These are phyloP conservation scores for Euphorbia pulcherrima DNA, from an alignment of 345 rosid species.

Conservation along the genomic window DNA sequence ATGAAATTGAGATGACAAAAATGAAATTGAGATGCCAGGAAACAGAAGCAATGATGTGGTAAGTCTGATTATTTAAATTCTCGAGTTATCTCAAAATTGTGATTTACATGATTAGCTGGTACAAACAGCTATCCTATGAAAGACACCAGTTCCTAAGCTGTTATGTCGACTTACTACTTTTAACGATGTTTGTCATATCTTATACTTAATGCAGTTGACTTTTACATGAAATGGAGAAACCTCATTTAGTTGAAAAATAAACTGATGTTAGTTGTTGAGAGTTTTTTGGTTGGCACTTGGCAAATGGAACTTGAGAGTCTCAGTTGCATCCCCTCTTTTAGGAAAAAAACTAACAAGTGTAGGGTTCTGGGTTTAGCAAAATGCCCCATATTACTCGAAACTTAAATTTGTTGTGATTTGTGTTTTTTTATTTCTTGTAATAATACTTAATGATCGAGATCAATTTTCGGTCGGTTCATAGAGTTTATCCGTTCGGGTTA, in stretches of 20 bases:
- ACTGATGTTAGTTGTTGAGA: background rate
- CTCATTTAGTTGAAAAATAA: too few species aligned
- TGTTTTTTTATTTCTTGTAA: too few species aligned
- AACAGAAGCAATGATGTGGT: background rate
- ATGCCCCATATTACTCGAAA: too few species aligned
- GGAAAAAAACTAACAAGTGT: too few species aligned
- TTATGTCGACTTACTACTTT: background rate
- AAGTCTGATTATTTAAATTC: background rate
- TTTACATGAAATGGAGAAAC: background rate
- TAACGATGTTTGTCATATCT: background rate
- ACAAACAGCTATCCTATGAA: background rate
- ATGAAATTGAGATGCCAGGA: background rate
- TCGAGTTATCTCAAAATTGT: background rate
- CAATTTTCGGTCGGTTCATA: too few species aligned
- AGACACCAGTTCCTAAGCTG: background rate
- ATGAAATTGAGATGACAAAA: slow-evolving; percentile 59
- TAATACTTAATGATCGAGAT: too few species aligned
- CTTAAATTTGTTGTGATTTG: too few species aligned
- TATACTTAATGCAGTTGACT: background rate
- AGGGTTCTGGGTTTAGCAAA: too few species aligned
- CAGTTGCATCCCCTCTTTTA: background rate
- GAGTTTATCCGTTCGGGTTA: too few species aligned
- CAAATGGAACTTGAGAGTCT: background rate
- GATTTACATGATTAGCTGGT: background rate
- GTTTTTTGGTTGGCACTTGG: background rate